Conservation (phyloP, 805 yeast genomes). For the Starmerella cellae region DNA sequence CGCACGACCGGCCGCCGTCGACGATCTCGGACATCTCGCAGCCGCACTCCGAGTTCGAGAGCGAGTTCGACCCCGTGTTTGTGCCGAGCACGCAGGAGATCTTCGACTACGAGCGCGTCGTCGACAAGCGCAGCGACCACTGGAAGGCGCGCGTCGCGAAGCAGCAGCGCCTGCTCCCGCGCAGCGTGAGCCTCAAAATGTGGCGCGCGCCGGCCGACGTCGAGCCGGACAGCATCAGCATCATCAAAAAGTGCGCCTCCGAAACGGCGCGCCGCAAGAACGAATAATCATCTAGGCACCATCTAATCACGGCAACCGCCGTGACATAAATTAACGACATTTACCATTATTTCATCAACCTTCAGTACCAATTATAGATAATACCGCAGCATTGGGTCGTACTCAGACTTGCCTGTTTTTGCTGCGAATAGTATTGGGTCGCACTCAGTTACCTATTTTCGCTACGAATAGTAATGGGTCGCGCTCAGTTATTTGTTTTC, state of each 20-base stretch:
- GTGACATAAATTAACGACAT: too few relatives aligned
- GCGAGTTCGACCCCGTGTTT: not conserved
- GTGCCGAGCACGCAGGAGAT: constrained; percentile 22
- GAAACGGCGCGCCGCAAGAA: too few relatives aligned
- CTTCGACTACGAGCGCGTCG: constrained; percentile 20
- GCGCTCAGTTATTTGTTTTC: too few relatives aligned
- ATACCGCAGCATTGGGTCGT: too few relatives aligned
- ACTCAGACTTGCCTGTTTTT: too few relatives aligned
- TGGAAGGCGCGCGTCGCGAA: constrained; percentile 45
- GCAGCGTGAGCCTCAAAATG: constrained; percentile 30
- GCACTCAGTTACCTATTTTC: too few relatives aligned
- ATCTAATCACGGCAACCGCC: too few relatives aligned
- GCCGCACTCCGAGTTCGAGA: constrained; percentile 1
- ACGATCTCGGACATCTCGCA: not conserved
- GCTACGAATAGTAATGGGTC: too few relatives aligned
- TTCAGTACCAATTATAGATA: too few relatives aligned
- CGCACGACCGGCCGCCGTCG: not conserved
- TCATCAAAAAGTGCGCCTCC: constrained; percentile 6
- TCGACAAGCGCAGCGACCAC: constrained; percentile 39
- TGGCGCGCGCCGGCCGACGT: constrained; percentile 36
- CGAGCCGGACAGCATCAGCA: constrained; percentile 24
- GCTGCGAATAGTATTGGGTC: too few relatives aligned
- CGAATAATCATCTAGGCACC: too few relatives aligned
- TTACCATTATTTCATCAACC: too few relatives aligned
- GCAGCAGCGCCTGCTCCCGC: constrained; percentile 33